These are phyloP conservation scores for Neocallimastix lanati DNA, from an alignment of 192 early-diverging fungal genomes.

Conservation along the genomic window DNA sequence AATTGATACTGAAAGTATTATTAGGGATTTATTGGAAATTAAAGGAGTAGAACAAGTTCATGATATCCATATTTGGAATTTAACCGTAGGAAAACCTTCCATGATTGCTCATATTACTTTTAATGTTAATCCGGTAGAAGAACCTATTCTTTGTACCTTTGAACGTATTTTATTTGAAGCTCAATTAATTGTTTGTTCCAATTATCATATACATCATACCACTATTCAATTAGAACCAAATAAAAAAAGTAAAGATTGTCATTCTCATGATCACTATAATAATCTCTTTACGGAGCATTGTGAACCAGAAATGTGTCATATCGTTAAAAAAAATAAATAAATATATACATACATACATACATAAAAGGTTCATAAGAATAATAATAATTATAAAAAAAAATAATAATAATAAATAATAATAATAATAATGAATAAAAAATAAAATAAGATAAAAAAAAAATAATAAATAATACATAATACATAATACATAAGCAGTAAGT, in stretches of 20 bases:
- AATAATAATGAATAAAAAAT: too few species aligned
- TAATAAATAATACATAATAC: too few species aligned
- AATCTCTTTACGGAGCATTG: not conserved
- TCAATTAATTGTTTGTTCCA: conserved; percentile 15
- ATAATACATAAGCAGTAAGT: too few species aligned
- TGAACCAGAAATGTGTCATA: not conserved
- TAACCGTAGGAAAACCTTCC: conserved; percentile 29
- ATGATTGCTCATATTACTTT: conserved; percentile 13
- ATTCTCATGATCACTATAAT: not conserved
- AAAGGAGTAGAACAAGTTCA: conserved; percentile 29
- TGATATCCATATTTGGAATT: conserved; percentile 39
- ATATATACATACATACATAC: too few species aligned
- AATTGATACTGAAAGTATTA: conserved; percentile 22
- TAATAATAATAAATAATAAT: too few species aligned
- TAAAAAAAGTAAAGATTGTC: not conserved
- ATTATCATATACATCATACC: conserved; percentile 26
- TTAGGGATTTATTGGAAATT: conserved; percentile 19
- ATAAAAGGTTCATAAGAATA: too few species aligned
- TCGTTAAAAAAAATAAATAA: not conserved
- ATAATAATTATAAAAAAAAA: too few species aligned
- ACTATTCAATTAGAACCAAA: conserved; percentile 26
- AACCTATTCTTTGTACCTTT: conserved; percentile 9
- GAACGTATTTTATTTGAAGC: conserved; percentile 14
- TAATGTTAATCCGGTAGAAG: not conserved
- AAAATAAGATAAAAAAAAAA: too few species aligned